Evolutionary conservation across 768 basidiomycete species (phyloP), one percentile per base, ranked within the genome.

Genomic region (Mycena filopes): DNA sequence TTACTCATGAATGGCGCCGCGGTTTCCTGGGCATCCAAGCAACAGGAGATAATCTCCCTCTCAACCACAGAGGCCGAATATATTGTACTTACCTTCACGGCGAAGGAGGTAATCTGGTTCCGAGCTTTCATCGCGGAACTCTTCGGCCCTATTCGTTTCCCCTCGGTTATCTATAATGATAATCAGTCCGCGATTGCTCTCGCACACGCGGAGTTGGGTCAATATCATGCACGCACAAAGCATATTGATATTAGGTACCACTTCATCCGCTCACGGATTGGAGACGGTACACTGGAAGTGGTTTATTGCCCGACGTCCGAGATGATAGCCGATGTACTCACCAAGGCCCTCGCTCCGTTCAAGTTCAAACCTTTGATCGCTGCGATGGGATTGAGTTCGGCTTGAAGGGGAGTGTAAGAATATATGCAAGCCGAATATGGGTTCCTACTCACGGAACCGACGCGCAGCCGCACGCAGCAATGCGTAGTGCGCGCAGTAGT

Each of bases 341-440:
- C 63, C 20, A 64, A 64, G 48, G 55, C 63, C 15, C 63, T 64
- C 16, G 38, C 54, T 12, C 5, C 55, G 6, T 50, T 57, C 63
- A 64, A 64, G 38, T 56, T 57, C 47, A 64, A 64, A 28, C 63
- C 54, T 2, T 36, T 64, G 5, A 16, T 50, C 23, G 20, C 29
- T 9, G 55, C 29, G 29, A 33, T 64, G 11, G 63, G 55, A 64
- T 31, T 64, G 21, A 55, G 41, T 51, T 64, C 63, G 47, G 63
- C 63, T 64, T 64, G 63, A 64, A 41, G 63, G 61, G 63, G 63
- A 64, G 63, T 64, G 55, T 64, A 50, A 55, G 63, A 64, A 38
- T 50, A 18, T 36, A 45, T n/a, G n/a, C 42, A 54, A 33, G 33
- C 33, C 33, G 33, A 33, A 33, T 33, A 33, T 33, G 33, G 33